These are phyloP conservation scores for Rhizoclosmatium globosum DNA, from an alignment of 192 early-diverging fungal species.

Conservation along the genomic window DNA sequence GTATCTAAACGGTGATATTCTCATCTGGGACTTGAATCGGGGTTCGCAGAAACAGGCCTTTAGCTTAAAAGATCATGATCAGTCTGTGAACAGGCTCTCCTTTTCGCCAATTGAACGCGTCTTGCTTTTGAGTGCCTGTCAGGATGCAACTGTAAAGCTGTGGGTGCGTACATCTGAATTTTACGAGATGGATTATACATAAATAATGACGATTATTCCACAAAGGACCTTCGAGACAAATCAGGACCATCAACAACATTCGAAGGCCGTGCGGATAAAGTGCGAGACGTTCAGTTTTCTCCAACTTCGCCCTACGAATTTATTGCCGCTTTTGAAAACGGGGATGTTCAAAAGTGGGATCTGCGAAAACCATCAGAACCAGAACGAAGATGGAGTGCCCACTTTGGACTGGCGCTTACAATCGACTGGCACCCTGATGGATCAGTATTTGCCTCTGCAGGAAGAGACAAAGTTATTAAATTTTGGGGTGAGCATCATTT, in stretches of 20 bases:
- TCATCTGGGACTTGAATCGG: slow-evolving; percentile 74
- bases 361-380: slow-evolving; percentile 67
- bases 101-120: slow-evolving; percentile 76
- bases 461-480: slow-evolving; percentile 80
- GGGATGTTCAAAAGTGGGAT: slow-evolving; percentile 77
- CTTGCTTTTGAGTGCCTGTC: slow-evolving; percentile 77
- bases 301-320: slow-evolving; percentile 68
- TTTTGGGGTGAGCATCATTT: slow-evolving; percentile 38
- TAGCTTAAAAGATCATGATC: slow-evolving; percentile 66
- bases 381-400: slow-evolving; percentile 74
- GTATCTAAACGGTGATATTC: slow-evolving; percentile 74
- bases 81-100: slow-evolving; percentile 79
- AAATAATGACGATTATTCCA: slow-evolving; percentile 35
- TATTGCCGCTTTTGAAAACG: slow-evolving; percentile 84
- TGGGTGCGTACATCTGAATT: slow-evolving; percentile 63
- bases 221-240: slow-evolving; percentile 75
- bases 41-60: slow-evolving; percentile 54
- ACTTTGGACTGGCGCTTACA: slow-evolving; percentile 74
- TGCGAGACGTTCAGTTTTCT: slow-evolving; percentile 83
- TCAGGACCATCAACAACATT: slow-evolving; percentile 62
- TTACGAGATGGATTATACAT: slow-evolving; percentile 60
- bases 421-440: slow-evolving; percentile 83
- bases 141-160: slow-evolving; percentile 76
- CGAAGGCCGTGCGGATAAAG: slow-evolving; percentile 78
- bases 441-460: slow-evolving; percentile 74